These are phyloP conservation scores for Ligustrum vulgare DNA, from an alignment of 257 asterid genomes.

Conservation along the genomic window DNA sequence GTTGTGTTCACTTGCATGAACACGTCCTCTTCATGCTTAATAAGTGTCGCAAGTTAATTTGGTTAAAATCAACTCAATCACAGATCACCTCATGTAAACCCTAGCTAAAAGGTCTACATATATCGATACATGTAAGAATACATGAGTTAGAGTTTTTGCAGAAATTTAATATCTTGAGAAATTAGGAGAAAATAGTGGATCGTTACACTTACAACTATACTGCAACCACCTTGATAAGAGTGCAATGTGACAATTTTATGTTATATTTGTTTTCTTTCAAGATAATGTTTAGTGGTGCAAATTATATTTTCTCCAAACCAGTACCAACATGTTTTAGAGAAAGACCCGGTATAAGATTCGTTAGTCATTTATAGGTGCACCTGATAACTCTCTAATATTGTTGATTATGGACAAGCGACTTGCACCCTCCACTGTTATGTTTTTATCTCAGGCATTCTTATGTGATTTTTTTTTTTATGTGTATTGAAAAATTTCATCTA, in stretches of 20 bases:
- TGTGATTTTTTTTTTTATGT: constrained; percentile 20
- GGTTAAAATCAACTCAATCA: too few species aligned
- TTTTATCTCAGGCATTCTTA: not conserved
- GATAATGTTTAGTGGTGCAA: constrained; percentile 11
- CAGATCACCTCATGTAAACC: too few species aligned
- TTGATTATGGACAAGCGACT: constrained; percentile 89
- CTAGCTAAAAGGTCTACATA: too few species aligned
- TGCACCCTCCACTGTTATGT: constrained; percentile 1
- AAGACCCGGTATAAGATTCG: constrained; percentile 96
- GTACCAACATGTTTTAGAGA: constrained; percentile 99
- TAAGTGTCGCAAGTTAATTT: too few species aligned
- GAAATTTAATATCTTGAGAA: too few species aligned
- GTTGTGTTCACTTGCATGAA: too few species aligned
- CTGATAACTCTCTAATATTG: constrained; percentile 84
- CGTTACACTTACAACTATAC: not conserved
- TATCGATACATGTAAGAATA: too few species aligned
- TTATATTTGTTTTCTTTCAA: not conserved
- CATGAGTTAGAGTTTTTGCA: too few species aligned
- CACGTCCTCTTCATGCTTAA: too few species aligned
- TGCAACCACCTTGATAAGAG: not conserved
- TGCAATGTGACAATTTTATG: not conserved
- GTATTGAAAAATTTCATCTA: constrained; percentile 17
- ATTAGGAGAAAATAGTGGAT: too few species aligned
- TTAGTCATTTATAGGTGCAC: constrained; percentile 84
- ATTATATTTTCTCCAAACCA: constrained; percentile 31